Evolutionary conservation across 164 flowering plant genomes (phyloP).

Genomic region (Magnolia sinica): DNA sequence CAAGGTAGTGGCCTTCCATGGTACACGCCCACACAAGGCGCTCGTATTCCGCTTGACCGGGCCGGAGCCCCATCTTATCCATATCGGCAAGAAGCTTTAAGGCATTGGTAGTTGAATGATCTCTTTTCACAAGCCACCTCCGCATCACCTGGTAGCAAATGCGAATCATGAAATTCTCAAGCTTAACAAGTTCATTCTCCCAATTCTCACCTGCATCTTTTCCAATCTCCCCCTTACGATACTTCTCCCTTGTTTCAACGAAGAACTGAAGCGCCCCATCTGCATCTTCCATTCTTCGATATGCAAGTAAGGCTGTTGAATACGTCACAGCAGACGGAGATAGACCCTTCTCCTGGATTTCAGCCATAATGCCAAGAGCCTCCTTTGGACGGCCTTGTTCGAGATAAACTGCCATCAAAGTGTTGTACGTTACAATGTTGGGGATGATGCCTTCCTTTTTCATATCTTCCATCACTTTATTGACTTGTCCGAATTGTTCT

Average conservation of each 20-base stretch:
- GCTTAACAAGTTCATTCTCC: conserved; percentile 59
- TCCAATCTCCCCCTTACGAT: conserved; percentile 52
- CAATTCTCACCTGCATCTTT: conserved; percentile 45
- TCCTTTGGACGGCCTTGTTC: conserved; percentile 51
- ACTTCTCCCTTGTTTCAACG: conserved; percentile 51
- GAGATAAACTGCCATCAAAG: conserved; percentile 64
- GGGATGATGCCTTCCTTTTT: conserved; percentile 50
- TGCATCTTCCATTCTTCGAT: conserved; percentile 74
- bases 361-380: conserved; percentile 60
- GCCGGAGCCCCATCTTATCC: conserved; percentile 61
- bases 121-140: conserved; percentile 67
- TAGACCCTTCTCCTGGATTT: conserved; percentile 51
- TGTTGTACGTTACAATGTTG: conserved; percentile 74
- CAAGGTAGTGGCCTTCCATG: conserved; percentile 56
- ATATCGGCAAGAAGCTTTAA: conserved; percentile 63
- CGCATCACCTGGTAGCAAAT: conserved; percentile 87
- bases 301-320: conserved; percentile 76
- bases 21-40: conserved; percentile 93
- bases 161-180: conserved; percentile 57
- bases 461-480: conserved; percentile 66
- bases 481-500: conserved; percentile 35
- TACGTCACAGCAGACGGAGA: conserved; percentile 68
- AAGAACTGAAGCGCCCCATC: conserved; percentile 75
- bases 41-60: conserved; percentile 54
- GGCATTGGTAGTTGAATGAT: conserved; percentile 38